Base-by-base conservation (phyloP, 1,139 yeast genomes). In the Pichia sp. region DNA sequence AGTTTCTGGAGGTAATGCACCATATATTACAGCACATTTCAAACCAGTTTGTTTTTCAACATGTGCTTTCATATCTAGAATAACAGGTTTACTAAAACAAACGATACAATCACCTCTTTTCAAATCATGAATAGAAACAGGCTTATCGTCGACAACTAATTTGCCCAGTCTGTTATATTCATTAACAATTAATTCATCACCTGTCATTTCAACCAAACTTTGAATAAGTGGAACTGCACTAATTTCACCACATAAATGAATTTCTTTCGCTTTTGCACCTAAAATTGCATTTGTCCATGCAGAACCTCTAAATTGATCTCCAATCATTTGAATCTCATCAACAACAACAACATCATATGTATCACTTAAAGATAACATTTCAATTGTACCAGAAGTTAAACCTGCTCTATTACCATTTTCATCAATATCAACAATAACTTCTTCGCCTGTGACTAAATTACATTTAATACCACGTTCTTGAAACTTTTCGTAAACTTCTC, bases 271-370 rank as follows among this genome's bases (percentile, higher is more conserved):
- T 49, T 78, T 77, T 0, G 82, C 95, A 3, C 97, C 98, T 41
- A 92, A 67, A 3, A 92, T 70, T 0, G 96, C 97, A 56, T 80
- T 80, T 0, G 97, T 86, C 98, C 98, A 92, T 0, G 97, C 95
- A 67, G 87, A 82, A 0, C 99, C 99, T 52, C 99, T 68, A 28
- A 69, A 68, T 6, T 69, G 68, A 60, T 90, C 96, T 5, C 78
- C 80, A 56, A 92, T 79, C 97, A 94, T 89, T 61, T 92, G 99
- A 51, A 94, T 92, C 61, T 92, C 99, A 66, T 92, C 99, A 37
- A 92, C 76, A 25, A 92, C 92, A 43, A 95, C 92, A 23, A 89
- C 82, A 53, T 94, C 98, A 73, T 84, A 78, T 35, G 74, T 73
- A 39, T 73, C 74, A 42, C 69, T 70, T 39, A 80, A 56, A 11